Evolutionary conservation across 257 asterid genomes (phyloP).

Genomic region (Solanum etuberosum): DNA sequence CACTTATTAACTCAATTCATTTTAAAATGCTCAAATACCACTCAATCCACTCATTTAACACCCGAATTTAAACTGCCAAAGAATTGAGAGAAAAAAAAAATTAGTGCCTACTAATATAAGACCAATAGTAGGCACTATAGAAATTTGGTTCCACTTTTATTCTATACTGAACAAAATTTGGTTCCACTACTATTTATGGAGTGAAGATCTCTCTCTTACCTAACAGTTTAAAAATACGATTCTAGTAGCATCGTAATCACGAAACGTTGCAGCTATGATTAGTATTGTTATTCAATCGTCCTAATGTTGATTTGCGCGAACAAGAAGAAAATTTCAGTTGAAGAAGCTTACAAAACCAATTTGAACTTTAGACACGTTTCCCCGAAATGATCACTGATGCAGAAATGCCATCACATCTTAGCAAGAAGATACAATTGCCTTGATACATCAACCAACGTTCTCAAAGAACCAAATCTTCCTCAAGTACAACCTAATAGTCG

Average conservation of each 20-base stretch:
- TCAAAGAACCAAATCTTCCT: background rate
- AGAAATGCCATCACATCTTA: background rate
- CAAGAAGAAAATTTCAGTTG: background rate
- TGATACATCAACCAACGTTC: background rate
- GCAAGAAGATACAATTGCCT: background rate
- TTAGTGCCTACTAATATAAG: background rate
- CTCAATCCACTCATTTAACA: background rate
- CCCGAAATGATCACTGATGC: background rate
- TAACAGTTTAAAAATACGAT: background rate
- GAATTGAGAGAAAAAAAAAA: background rate
- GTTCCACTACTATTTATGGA: background rate
- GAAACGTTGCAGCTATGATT: background rate
- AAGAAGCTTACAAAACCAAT: background rate
- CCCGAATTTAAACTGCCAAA: background rate
- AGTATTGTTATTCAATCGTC: background rate
- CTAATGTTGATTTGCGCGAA: background rate
- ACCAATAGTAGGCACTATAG: no score
- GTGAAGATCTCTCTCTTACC: background rate
- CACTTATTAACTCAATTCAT: no score
- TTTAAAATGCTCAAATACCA: background rate
- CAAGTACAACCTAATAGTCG: background rate
- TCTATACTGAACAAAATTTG: background rate
- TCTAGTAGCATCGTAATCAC: background rate
- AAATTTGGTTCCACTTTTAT: no score
- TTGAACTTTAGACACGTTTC: background rate